A percentile compares a stretch with the other conserved stretches of the same genome.
Conservation (phyloP, 495 filamentous ascomycete species). For the Penicillium antarcticum region DNA sequence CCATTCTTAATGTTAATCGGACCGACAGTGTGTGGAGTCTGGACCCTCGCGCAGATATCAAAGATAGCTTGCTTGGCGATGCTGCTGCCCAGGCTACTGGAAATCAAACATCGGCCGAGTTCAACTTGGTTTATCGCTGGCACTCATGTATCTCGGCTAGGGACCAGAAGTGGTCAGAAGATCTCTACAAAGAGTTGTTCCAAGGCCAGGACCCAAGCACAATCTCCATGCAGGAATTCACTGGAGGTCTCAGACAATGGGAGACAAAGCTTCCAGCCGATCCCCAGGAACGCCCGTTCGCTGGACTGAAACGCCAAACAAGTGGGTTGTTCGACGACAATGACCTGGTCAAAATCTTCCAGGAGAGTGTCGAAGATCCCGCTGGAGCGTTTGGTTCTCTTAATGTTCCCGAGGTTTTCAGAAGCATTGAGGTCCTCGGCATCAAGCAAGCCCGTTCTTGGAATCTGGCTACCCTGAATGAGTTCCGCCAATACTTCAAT, state of each 20-base stretch:
- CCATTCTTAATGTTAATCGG: slow-evolving; percentile 74
- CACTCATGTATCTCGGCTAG: slow-evolving; percentile 71
- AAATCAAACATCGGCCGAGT: slow-evolving; percentile 77
- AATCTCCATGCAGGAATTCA: slow-evolving; percentile 54
- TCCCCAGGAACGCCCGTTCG: slow-evolving; percentile 62
- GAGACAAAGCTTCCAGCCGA: slow-evolving; percentile 56
- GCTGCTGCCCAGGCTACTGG: slow-evolving; percentile 47
- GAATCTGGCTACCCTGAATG: slow-evolving; percentile 81
- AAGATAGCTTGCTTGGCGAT: slow-evolving; percentile 31
- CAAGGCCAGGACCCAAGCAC: slow-evolving; percentile 44
- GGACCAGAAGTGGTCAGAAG: slow-evolving; percentile 73
- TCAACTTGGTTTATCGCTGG: slow-evolving; percentile 76
- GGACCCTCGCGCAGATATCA: slow-evolving; percentile 63
- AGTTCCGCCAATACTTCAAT: slow-evolving; percentile 80
- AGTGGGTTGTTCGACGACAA: slow-evolving; percentile 65
- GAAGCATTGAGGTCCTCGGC: slow-evolving; percentile 76
- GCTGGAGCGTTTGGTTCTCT: slow-evolving; percentile 63
- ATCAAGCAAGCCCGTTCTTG: slow-evolving; percentile 81
- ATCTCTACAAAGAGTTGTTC: slow-evolving; percentile 62
- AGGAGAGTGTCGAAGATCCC: slow-evolving; percentile 59
- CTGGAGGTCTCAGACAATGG: slow-evolving; percentile 58
- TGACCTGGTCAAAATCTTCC: slow-evolving; percentile 65
- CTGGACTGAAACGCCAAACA: slow-evolving; percentile 53
- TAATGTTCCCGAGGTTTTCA: slow-evolving; percentile 70
- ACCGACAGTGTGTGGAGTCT: slow-evolving; percentile 69